These are phyloP conservation scores for Solanum tarapatanum DNA, from an alignment of 257 asterid genomes.

Conservation along the genomic window DNA sequence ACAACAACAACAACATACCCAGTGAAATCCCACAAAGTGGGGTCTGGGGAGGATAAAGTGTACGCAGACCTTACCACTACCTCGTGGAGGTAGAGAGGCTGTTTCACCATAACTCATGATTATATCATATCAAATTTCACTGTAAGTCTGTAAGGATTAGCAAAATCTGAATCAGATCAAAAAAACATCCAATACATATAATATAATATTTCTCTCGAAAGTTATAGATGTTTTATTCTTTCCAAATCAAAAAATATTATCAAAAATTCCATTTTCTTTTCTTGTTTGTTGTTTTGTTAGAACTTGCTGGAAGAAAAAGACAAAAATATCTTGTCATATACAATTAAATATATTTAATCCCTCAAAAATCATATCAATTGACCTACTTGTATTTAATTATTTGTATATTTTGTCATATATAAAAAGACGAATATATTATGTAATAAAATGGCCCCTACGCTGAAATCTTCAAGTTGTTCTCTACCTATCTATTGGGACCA, in stretches of 20 bases:
- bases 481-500: constrained; percentile 30
- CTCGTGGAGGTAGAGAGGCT: too few species aligned
- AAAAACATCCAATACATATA: neutral
- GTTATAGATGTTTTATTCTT: neutral
- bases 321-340: neutral
- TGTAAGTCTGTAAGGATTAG: neutral
- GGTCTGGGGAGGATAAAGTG: too few species aligned
- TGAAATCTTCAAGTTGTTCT: constrained; percentile 35
- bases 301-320: neutral
- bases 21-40: too few species aligned
- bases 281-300: neutral
- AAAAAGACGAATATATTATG: neutral
- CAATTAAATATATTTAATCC: neutral
- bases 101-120: too few species aligned
- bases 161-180: neutral
- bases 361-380: neutral
- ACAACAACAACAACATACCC: too few species aligned
- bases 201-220: neutral
- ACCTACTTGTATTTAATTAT: neutral
- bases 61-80: too few species aligned
- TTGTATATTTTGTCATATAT: neutral
- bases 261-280: neutral
- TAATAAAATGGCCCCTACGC: constrained; percentile 31
- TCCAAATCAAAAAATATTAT: neutral
- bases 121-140: neutral